Evolutionary conservation across 768 basidiomycete genomes (phyloP).

Genomic region (Kwoniella dendrophila): DNA sequence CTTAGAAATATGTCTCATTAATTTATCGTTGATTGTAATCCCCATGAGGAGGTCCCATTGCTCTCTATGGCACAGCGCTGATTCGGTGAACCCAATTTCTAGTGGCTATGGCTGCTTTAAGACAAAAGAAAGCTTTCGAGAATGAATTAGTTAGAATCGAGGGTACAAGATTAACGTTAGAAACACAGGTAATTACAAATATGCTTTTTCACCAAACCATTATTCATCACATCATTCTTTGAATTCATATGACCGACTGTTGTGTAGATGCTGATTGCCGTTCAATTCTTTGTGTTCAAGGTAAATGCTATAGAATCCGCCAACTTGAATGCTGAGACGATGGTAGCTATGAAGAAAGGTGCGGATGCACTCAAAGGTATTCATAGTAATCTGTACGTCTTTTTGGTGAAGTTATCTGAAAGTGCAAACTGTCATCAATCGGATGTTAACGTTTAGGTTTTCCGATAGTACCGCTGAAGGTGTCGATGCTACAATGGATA

Average conservation of each 20-base stretch:
- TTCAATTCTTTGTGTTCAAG: slow-evolving; percentile 33
- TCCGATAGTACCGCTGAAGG: slow-evolving; percentile 73
- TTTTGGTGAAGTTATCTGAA: neutral
- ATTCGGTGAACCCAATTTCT: slow-evolving; percentile 9
- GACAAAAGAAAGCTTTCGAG: slow-evolving; percentile 90
- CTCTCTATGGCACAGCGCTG: no score
- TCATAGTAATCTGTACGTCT: slow-evolving; percentile 81
- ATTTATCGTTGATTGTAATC: no score
- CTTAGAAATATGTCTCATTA: slow-evolving; percentile 1
- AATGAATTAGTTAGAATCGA: slow-evolving; percentile 79
- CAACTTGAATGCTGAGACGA: slow-evolving; percentile 95
- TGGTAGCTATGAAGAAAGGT: slow-evolving; percentile 96
- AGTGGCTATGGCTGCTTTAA: slow-evolving; percentile 87
- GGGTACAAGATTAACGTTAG: slow-evolving; percentile 84
- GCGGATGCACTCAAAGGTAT: slow-evolving; percentile 85
- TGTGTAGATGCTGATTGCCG: neutral
- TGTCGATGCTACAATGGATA: slow-evolving; percentile 85
- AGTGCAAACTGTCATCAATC: no score
- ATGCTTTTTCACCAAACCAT: neutral
- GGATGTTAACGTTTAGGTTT: neutral
- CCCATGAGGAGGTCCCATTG: no score
- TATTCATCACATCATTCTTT: neutral
- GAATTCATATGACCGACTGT: no score
- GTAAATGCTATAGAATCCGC: slow-evolving; percentile 96
- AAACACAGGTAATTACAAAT: slow-evolving; percentile 73